Percentiles rank a stretch among this genome's conserved stretches.
These are phyloP conservation scores for Solanum virginianum DNA, from an alignment of 257 asterid species.

Conservation along the genomic window DNA sequence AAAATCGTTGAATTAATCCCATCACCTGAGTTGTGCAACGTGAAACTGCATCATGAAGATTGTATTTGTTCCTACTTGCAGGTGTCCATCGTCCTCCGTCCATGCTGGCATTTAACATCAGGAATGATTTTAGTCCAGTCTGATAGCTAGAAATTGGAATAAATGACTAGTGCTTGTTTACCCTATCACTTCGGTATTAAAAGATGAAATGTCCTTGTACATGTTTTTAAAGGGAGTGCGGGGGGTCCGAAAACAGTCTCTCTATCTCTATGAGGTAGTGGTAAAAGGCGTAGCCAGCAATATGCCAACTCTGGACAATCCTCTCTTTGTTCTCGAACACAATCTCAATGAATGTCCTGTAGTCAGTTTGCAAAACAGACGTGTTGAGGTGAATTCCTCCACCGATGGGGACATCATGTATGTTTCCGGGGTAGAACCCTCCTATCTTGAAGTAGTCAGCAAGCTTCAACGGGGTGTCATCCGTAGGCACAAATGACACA, in stretches of 20 bases:
- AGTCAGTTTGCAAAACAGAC: slow-evolving; percentile 57
- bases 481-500: slow-evolving; percentile 4
- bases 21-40: slow-evolving; percentile 54
- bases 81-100: slow-evolving; percentile 57
- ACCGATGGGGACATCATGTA: slow-evolving; percentile 40
- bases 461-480: slow-evolving; percentile 8
- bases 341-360: slow-evolving; percentile 60
- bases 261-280: no score
- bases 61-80: slow-evolving; percentile 38
- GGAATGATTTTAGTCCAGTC: neutral
- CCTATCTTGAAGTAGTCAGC: slow-evolving; percentile 13
- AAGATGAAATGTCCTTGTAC: neutral
- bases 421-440: neutral
- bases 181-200: neutral
- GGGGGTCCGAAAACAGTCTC: no score
- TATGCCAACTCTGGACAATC: slow-evolving; percentile 77
- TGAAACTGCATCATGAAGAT: slow-evolving; percentile 57
- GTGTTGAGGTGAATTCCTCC: slow-evolving; percentile 75
- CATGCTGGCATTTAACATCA: slow-evolving; percentile 30
- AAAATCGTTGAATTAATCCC: neutral
- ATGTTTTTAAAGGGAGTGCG: neutral
- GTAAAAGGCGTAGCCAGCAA: slow-evolving; percentile 50
- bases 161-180: neutral
- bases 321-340: slow-evolving; percentile 58
- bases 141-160: neutral